Evolutionary conservation across 2,329 filamentous ascomycete species (phyloP).

Genomic region (Achaetomium macrosporum): DNA sequence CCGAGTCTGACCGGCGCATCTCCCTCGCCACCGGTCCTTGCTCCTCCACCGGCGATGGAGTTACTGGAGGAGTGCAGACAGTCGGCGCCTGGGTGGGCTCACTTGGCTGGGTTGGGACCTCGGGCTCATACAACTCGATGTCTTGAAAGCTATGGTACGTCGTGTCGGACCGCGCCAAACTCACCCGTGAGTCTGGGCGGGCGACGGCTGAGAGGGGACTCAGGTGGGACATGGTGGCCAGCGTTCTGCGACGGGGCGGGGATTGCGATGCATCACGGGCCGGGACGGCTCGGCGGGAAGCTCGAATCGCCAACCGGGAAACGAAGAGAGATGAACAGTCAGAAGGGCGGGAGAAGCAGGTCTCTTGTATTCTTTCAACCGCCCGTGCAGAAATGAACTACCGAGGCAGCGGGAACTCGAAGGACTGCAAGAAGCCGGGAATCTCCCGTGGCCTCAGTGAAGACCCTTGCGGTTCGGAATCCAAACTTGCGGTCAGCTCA

Average conservation of each 20-base stretch:
- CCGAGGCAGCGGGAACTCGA: neutral
- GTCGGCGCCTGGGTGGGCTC: constrained; percentile 10
- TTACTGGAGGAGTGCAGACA: constrained; percentile 13
- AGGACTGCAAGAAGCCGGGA: constrained; percentile 7
- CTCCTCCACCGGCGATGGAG: constrained; percentile 21
- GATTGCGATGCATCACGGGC: constrained; percentile 17
- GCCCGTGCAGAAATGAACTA: neutral
- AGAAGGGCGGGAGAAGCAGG: constrained; percentile 11
- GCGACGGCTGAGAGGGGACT: constrained; percentile 15
- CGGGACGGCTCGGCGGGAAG: neutral
- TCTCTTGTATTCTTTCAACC: constrained; percentile 17
- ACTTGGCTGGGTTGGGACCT: constrained; percentile 24
- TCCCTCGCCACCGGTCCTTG: constrained; percentile 31
- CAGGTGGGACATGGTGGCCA: constrained; percentile 18
- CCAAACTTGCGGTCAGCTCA: constrained; percentile 25
- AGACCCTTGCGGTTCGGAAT: neutral
- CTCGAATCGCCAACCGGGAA: constrained; percentile 8
- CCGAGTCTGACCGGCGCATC: constrained; percentile 53
- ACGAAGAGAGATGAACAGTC: constrained; percentile 4
- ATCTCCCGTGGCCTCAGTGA: constrained; percentile 13
- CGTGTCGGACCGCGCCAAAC: constrained; percentile 42
- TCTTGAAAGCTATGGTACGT: constrained; percentile 52
- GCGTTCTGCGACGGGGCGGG: constrained; percentile 3
- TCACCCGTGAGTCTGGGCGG: constrained; percentile 34
- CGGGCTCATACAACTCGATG: constrained; percentile 41